phyloP scores from a whole-genome alignment of 495 filamentous ascomycete species.

The Aeminium ludgeri region DNA sequence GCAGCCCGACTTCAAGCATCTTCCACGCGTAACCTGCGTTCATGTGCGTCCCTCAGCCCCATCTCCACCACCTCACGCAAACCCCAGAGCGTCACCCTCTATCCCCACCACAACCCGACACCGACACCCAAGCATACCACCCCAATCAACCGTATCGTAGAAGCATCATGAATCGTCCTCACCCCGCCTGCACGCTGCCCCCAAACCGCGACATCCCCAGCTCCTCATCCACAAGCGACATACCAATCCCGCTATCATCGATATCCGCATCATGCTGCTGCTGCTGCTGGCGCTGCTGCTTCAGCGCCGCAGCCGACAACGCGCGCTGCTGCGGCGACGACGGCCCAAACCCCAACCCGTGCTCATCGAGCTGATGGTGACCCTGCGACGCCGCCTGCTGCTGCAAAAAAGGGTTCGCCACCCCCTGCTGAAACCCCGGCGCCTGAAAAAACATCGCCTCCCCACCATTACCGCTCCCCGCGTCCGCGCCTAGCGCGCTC shows the following conservation, averaged over 20 bases:
- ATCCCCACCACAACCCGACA: no score
- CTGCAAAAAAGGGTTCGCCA: constrained; percentile 11
- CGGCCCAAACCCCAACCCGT: no score
- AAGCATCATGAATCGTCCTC: no score
- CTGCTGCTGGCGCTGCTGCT: neutral
- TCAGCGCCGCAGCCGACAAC: neutral
- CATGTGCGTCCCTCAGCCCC: no score
- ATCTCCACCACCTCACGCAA: no score
- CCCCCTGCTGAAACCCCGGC: neutral
- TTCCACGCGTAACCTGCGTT: no score
- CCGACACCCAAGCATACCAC: no score
- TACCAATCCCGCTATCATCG: constrained; percentile 58
- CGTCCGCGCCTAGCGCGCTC: neutral
- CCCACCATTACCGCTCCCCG: neutral
- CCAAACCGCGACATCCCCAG: constrained; percentile 1
- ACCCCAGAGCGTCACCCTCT: no score
- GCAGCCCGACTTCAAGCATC: no score
- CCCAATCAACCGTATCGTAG: no score
- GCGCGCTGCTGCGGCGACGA: no score
- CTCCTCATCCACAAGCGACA: constrained; percentile 24
- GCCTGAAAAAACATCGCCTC: neutral
- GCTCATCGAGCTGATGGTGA: neutral
- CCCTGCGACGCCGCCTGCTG: neutral
- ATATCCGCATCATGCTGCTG: constrained; percentile 22
- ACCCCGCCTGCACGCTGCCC: no score